Evolutionary conservation across 164 flowering plant species (phyloP), one percentile per base, ranked within the genome.

Genomic region (Piper betle): DNA sequence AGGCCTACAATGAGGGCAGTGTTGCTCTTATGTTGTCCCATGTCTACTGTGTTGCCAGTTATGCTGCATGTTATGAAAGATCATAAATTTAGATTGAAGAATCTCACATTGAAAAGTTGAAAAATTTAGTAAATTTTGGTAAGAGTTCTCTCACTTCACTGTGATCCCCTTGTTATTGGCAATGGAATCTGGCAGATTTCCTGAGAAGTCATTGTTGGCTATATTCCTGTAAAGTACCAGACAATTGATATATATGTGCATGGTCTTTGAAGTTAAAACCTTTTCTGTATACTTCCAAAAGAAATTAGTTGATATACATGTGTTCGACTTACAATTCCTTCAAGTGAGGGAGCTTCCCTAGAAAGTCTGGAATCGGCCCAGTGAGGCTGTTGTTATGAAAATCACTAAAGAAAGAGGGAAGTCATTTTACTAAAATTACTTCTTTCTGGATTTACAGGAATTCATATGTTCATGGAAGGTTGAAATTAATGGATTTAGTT

Each of bases 341-440:
- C 18, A 76, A 72, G 50, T 72, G 64, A 2, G 82, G 75, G 12
- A 79, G 64, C 33, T 57, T 60, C 37, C 74, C 82, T 50, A 79
- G 76, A 37, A 72, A 79, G 54, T 74, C 74, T 17, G 78, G 82
- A 57, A 76, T 72, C 2, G 66, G 37, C 3, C 80, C 82, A 13
- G 0, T 11, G 5, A 76, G 48, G 63, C 64, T 72, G 61, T 76
- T 74, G 52, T 72, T 67, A 3, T 59, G 70, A 18, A 74, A 12
- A 64, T 74, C 73, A 58, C 78, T 72, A 5, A n/a, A 42, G 46
- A 15, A 33, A 20, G 25, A n/a, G 17, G 33, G 16, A 40, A 18
- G 13, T 11, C 25, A 25, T 25, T 25, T 25, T 25, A 25, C 33
- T 18, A 2, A 40, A 17, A 38, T 5, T 48, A 4, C 17, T 12